Conservation (phyloP, 108 stramenopile genomes). For the Skeletonema potamos region DNA sequence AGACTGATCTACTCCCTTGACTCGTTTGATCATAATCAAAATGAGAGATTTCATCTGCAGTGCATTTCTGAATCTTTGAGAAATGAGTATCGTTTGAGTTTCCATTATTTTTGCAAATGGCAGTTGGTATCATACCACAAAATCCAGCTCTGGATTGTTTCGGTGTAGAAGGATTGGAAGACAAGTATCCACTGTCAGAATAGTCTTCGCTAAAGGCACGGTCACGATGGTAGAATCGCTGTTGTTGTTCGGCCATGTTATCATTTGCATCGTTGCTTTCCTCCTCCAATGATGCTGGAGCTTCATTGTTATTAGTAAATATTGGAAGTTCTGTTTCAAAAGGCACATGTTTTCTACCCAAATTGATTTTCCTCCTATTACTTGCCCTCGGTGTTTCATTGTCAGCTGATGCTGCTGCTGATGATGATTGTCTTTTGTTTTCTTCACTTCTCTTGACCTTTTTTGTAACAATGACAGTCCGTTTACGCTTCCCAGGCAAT, state of each 20-base stretch:
- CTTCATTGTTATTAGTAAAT: neutral
- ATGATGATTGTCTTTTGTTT: neutral
- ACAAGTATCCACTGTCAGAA: constrained; percentile 33
- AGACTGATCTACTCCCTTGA: neutral
- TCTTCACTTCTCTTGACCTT: constrained; percentile 38
- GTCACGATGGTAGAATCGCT: neutral
- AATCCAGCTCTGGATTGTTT: constrained; percentile 18
- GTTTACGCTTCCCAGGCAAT: constrained; percentile 66
- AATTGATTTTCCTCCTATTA: neutral
- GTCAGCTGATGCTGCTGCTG: neutral
- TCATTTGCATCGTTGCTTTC: neutral
- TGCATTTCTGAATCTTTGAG: neutral
- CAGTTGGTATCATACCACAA: constrained; percentile 25
- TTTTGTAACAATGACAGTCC: constrained; percentile 25
- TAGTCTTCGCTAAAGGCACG: constrained; percentile 13
- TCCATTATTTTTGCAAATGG: neutral
- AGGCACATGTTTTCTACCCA: neutral
- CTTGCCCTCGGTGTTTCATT: neutral
- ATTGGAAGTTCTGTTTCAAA: neutral
- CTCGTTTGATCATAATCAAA: neutral
- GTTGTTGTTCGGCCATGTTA: neutral
- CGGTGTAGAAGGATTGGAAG: constrained; percentile 32
- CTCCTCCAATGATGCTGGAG: neutral
- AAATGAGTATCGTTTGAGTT: neutral
- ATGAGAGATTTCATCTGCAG: neutral